Base-by-base conservation (phyloP, 2,329 filamentous ascomycete species). In the Catunica adiposa region DNA sequence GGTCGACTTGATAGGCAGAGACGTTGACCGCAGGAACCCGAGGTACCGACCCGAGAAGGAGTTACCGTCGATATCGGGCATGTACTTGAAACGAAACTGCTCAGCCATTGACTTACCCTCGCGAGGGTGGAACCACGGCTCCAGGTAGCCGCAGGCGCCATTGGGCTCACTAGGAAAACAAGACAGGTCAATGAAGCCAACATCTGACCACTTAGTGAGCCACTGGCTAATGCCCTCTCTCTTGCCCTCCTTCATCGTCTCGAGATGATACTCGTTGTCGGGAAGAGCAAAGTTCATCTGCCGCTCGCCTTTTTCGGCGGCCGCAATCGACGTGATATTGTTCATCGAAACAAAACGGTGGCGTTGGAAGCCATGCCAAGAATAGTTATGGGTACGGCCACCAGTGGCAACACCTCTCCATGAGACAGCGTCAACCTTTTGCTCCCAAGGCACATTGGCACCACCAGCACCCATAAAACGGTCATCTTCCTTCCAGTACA, bases 11-110 rank as follows among this genome's bases (percentile, higher is more conserved):
- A 92, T 78, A 0, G 83, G 83, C 7, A 89, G 66, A 15, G 78
- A 82, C 1, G 79, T 84, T 29, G 79, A 84, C 34, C 77, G 73
- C 23, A 90, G 69, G 65, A 89, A 88, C 0, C 77, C 79, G 3
- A 81, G 73, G 63, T 82, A 86, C 4, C 83, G 76, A 1, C 82
- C 83, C 25, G 78, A 83, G 63, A 84, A 84, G 1, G 75, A 79
- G 68, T 84, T 82, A 29, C 86, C 86, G 66, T 90, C 86, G 56
- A 90, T 76, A 64, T 92, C 86, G 0, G 83, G 79, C 1, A 90
- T 71, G 63, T 79, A 86, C 64, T 88, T 89, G 68, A 73, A 71
- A 59, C 67, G 61, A 63, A 80, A 82, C 66, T 82, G 78, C 55
- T 77, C 65, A 22, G 51, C 46, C 34, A 59, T 31, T 15, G 54